phyloP scores from a whole-genome alignment of 2,329 filamentous ascomycete genomes.

The Colletotrichum liriopes region DNA sequence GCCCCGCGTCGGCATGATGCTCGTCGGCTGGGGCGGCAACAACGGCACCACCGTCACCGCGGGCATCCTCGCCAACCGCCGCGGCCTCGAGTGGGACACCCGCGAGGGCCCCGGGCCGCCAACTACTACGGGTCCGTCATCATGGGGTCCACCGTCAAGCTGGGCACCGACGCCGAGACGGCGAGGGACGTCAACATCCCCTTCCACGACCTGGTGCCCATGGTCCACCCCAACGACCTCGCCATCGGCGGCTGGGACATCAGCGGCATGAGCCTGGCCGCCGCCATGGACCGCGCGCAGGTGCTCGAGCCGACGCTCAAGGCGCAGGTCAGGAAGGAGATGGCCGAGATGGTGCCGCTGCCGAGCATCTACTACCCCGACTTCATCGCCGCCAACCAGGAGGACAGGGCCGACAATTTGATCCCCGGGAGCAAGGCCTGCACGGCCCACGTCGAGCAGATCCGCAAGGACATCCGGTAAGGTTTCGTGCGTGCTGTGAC shows the following conservation, averaged over 20 bases:
- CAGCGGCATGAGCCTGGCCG: conserved; percentile 88
- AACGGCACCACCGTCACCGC: conserved; percentile 98
- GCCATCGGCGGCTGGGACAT: conserved; percentile 98
- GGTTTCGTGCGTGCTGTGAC: not conserved
- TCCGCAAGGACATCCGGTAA: conserved; percentile 86
- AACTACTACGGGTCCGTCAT: conserved; percentile 99
- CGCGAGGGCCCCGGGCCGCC: conserved; percentile 86
- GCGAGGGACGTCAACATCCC: conserved; percentile 95
- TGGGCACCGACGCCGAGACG: conserved; percentile 88
- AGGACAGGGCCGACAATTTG: conserved; percentile 94
- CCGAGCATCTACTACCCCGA: conserved; percentile 99
- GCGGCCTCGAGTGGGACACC: conserved; percentile 90
- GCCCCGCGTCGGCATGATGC: conserved; percentile 95
- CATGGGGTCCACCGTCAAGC: conserved; percentile 98
- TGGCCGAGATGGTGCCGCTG: conserved; percentile 88
- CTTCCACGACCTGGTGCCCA: conserved; percentile 93
- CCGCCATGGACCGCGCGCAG: conserved; percentile 94
- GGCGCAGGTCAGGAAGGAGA: conserved; percentile 90
- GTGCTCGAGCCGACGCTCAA: conserved; percentile 98
- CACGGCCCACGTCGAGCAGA: conserved; percentile 90
- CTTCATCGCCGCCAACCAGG: conserved; percentile 99
- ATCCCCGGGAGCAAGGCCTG: conserved; percentile 87
- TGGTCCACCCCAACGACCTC: conserved; percentile 97
- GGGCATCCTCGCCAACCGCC: conserved; percentile 96
- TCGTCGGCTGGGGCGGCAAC: conserved; percentile 98